Conservation (phyloP, 306 rosid genomes). For the Boehmeria nivea region DNA sequence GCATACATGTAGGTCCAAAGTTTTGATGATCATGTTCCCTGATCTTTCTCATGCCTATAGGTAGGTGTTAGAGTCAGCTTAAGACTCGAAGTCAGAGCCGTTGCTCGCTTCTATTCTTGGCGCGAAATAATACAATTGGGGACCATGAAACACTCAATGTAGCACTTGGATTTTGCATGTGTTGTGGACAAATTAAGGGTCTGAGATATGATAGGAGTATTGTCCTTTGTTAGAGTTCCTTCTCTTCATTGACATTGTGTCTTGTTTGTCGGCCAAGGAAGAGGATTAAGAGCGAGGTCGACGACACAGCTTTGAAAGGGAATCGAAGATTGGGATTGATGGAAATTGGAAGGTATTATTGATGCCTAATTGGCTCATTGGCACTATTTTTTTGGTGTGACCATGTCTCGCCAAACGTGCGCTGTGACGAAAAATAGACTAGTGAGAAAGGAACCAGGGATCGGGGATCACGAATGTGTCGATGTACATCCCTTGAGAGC, state of each 20-base stretch:
- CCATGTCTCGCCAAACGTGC: neutral
- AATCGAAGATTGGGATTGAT: too few species aligned
- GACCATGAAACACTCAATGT: neutral
- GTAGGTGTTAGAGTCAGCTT: too few species aligned
- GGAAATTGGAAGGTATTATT: neutral
- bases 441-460: too few species aligned
- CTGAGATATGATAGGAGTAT: neutral
- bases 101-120: too few species aligned
- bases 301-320: neutral
- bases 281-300: neutral
- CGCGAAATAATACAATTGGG: neutral
- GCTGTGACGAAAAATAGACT: neutral
- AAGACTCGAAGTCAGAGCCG: neutral
- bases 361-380: neutral
- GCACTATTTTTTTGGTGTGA: neutral
- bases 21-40: neutral
- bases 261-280: neutral
- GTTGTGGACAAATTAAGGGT: neutral
- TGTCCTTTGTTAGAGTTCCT: neutral
- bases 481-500: too few species aligned
- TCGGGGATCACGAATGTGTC: too few species aligned
- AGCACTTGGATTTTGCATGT: neutral
- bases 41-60: neutral
- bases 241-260: neutral
- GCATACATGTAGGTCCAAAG: constrained; percentile 4